Base-by-base conservation (phyloP, 2,329 filamentous ascomycete species). In the Diaporthe helianthi region DNA sequence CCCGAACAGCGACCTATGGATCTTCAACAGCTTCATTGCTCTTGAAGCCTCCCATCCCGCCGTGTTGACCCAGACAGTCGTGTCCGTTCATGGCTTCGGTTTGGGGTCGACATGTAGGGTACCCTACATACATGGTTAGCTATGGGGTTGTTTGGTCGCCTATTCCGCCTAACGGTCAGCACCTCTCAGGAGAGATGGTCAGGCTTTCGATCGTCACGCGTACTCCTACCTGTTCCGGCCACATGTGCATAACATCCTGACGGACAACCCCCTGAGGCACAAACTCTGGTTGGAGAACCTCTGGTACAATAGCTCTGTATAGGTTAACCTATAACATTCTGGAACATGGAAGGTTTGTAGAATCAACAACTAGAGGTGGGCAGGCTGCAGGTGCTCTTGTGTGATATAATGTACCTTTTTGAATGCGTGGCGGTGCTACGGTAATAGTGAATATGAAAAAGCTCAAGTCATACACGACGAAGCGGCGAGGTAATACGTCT, bases 121-220 rank as follows among this genome's bases (percentile, higher is more conserved):
- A n/a, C n/a, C n/a, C n/a, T n/a, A n/a, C n/a, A n/a, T n/a, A n/a
- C n/a, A n/a, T n/a, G n/a, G 4, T 3, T 17, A 38, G 36, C 36
- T 38, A 13, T 9, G n/a, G 15, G 15, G 17, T 24, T 19, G 4
- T 4, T 19, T 29, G 41, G 19, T 31, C 12, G 19, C 41, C 58
- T 8, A 36, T 29, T 63, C 44, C 29, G 36, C 26, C 19, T 33
- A 47, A 3, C 41, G 4, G n/a, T 4, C 29, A 49, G 44, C 41
- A 49, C 5, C 44, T 36, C 15, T n/a, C n/a, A 33, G 17, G 12
- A 24, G 4, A 19, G 22, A 24, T 31, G 29, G n/a, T 24, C 15
- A 63, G 36, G 58, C 58, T 49, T 63, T 22, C 13, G 44, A 36
- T 63, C 58, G 29, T 19, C 58, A 47, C 19, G 41, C 58, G 19